phyloP scores from a whole-genome alignment of 768 basidiomycete genomes.

The Cystobasidium ongulense region DNA sequence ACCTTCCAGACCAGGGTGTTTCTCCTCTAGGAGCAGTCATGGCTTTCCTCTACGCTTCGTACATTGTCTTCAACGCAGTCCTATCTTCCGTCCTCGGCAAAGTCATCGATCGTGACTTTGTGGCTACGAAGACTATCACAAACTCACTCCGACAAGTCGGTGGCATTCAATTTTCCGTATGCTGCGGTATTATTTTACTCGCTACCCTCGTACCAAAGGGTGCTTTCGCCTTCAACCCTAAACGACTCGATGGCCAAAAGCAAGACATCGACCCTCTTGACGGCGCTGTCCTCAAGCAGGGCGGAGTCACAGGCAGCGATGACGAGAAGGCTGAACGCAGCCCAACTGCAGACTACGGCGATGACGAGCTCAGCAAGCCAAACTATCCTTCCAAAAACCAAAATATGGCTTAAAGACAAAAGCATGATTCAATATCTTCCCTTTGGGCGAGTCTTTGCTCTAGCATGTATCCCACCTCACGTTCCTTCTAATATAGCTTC shows the following conservation, averaged over 20 bases:
- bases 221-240: slow-evolving; percentile 42
- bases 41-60: slow-evolving; percentile 41
- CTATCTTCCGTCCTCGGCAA: slow-evolving; percentile 41
- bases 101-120: slow-evolving; percentile 41
- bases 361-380: background rate
- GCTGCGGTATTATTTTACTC: slow-evolving; percentile 40
- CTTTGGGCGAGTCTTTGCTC: too few relatives aligned
- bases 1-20: slow-evolving; percentile 35
- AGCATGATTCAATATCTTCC: too few relatives aligned
- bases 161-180: slow-evolving; percentile 42
- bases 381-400: background rate
- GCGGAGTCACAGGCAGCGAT: background rate
- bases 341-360: background rate
- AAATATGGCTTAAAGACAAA: background rate
- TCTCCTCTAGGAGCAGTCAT: slow-evolving; percentile 43
- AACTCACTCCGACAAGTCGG: slow-evolving; percentile 36
- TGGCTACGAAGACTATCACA: slow-evolving; percentile 30
- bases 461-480: too few relatives aligned
- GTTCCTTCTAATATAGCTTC: too few relatives aligned
- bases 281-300: slow-evolving; percentile 28
- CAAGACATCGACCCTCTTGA: background rate
- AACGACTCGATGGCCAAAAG: slow-evolving; percentile 18
- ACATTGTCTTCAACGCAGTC: slow-evolving; percentile 42
- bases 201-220: slow-evolving; percentile 42
- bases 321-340: background rate